phyloP scores from a whole-genome alignment of 805 yeast species.

The Suhomyces pyralidae region DNA sequence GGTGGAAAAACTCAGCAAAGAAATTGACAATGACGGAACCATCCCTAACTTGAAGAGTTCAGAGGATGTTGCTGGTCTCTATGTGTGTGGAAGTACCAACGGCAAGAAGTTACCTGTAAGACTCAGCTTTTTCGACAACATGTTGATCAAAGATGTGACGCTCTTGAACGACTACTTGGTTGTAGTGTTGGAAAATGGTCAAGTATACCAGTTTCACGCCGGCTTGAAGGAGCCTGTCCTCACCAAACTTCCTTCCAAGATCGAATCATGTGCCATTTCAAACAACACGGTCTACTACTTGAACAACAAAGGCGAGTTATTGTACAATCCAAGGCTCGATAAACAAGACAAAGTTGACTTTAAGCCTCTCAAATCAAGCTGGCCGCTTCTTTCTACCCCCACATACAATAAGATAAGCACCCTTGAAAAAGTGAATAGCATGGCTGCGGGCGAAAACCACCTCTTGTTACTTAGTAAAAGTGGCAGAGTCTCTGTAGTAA shows the following conservation, averaged over 20 bases:
- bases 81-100: slow-evolving; percentile 32
- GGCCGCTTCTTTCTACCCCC: not conserved
- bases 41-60: slow-evolving; percentile 21
- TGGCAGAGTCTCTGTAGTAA: slow-evolving; percentile 61
- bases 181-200: slow-evolving; percentile 68
- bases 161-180: slow-evolving; percentile 47
- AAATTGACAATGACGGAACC: slow-evolving; percentile 18
- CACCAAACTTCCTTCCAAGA: slow-evolving; percentile 27
- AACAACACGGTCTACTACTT: slow-evolving; percentile 48
- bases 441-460: slow-evolving; percentile 66
- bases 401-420: not conserved
- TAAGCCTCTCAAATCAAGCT: slow-evolving; percentile 9
- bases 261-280: slow-evolving; percentile 41
- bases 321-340: slow-evolving; percentile 27
- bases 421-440: slow-evolving; percentile 40
- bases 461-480: slow-evolving; percentile 56
- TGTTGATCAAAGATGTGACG: slow-evolving; percentile 53
- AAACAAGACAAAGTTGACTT: slow-evolving; percentile 10
- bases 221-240: slow-evolving; percentile 29
- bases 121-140: slow-evolving; percentile 60
- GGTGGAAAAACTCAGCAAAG: slow-evolving; percentile 23
- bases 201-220: slow-evolving; percentile 69
- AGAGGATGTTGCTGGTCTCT: slow-evolving; percentile 28
- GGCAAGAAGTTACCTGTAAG: slow-evolving; percentile 54
- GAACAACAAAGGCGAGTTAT: slow-evolving; percentile 44